Percentiles rank a stretch among this genome's conserved stretches.
Conservation (phyloP, 208 protist species). For the Crithidia bombi region DNA sequence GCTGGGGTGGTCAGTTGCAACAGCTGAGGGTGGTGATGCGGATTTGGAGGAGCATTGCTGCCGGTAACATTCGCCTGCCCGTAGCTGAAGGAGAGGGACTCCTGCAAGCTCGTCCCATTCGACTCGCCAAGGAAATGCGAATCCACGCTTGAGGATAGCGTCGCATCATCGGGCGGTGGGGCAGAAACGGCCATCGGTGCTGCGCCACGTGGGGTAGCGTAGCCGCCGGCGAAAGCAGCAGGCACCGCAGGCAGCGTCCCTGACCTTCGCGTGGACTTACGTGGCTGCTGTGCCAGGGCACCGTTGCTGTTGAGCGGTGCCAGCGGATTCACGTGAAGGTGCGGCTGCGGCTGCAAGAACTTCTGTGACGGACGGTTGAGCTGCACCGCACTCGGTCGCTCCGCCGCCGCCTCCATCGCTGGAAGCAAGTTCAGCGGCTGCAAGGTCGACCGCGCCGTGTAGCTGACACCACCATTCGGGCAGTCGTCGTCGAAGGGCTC, state of each 20-base stretch:
- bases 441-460: background rate
- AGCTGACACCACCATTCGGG: conserved; percentile 9
- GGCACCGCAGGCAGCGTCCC: background rate
- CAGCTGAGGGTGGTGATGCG: background rate
- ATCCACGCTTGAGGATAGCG: conserved; percentile 11
- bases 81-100: background rate
- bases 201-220: background rate
- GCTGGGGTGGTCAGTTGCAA: background rate
- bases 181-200: background rate
- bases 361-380: no score
- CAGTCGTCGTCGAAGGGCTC: conserved; percentile 34
- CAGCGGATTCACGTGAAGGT: conserved; percentile 6
- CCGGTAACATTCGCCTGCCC: background rate
- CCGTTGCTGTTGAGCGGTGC: background rate
- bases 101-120: background rate
- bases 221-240: background rate
- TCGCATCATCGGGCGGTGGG: conserved; percentile 26
- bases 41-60: no score
- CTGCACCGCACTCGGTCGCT: background rate
- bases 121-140: conserved; percentile 2
- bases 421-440: conserved; percentile 13
- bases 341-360: background rate
- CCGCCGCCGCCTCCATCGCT: conserved; percentile 1
- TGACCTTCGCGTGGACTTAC: background rate
- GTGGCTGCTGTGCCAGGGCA: background rate